Conservation (phyloP, 306 rosid species). For the Vachellia pachyceras region DNA sequence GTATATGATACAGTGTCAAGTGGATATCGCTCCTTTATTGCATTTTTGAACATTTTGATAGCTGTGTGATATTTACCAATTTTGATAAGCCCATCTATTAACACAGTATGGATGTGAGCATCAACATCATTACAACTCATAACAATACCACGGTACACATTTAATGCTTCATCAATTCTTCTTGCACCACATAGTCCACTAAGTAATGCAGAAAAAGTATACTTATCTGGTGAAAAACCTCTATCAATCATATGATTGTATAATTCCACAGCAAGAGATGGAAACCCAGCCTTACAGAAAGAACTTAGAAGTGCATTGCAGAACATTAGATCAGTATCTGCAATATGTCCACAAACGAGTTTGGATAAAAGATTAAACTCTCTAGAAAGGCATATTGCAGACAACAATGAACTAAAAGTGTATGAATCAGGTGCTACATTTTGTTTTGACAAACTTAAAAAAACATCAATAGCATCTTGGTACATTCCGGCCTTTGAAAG, state of each 20-base stretch:
- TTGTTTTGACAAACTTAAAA: conserved; percentile 29
- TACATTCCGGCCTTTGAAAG: conserved; percentile 59
- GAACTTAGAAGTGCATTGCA: conserved; percentile 64
- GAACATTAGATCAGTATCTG: conserved; percentile 58
- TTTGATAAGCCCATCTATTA: conserved; percentile 57
- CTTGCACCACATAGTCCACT: conserved; percentile 59
- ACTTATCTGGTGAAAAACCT: conserved; percentile 63
- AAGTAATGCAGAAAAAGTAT: conserved; percentile 63
- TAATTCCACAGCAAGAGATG: conserved; percentile 49
- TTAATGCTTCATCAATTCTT: conserved; percentile 58
- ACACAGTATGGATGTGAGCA: conserved; percentile 62
- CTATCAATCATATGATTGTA: conserved; percentile 53
- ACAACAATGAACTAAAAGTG: conserved; percentile 52
- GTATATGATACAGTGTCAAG: conserved; percentile 58
- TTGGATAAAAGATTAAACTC: conserved; percentile 54
- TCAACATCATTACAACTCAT: conserved; percentile 47
- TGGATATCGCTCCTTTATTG: conserved; percentile 41
- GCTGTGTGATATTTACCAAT: conserved; percentile 53
- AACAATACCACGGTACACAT: conserved; percentile 55
- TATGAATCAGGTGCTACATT: conserved; percentile 60
- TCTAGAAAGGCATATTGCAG: conserved; percentile 46
- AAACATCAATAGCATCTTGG: conserved; percentile 55
- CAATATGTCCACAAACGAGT: conserved; percentile 36
- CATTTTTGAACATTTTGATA: conserved; percentile 45
- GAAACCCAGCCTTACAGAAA: conserved; percentile 51